Percentiles rank a stretch among this genome's conserved stretches.
phyloP scores from a whole-genome alignment of 441 rosid genomes.

The Kokia cookei region DNA sequence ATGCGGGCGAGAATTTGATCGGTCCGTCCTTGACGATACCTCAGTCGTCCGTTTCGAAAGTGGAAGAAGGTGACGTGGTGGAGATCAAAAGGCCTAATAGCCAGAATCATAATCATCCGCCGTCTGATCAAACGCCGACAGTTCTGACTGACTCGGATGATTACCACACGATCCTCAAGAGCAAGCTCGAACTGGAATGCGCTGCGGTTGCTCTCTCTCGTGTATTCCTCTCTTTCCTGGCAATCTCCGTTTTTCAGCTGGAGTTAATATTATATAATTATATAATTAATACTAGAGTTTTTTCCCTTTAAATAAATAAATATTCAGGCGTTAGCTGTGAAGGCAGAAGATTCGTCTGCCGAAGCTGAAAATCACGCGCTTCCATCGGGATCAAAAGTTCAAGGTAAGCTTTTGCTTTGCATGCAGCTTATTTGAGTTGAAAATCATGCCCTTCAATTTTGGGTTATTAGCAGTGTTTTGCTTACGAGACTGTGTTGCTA shows the following conservation, averaged over 20 bases:
- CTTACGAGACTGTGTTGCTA: not conserved
- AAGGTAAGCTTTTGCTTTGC: conserved; percentile 28
- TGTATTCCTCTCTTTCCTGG: conserved; percentile 29
- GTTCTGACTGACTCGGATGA: conserved; percentile 35
- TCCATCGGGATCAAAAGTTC: conserved; percentile 34
- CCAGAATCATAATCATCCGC: conserved; percentile 20
- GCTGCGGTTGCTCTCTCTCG: conserved; percentile 57
- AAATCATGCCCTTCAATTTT: not conserved
- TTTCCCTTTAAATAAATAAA: not conserved
- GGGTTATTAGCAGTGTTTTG: not conserved
- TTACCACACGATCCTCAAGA: conserved; percentile 51
- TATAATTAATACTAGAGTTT: not conserved
- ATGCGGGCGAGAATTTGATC: conserved; percentile 24
- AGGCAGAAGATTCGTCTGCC: conserved; percentile 51
- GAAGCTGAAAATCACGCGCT: conserved; percentile 30
- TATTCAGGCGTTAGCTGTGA: conserved; percentile 38
- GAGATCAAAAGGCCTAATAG: conserved; percentile 31
- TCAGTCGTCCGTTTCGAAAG: conserved; percentile 35
- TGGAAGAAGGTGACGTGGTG: conserved; percentile 24
- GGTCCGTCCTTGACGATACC: conserved; percentile 26
- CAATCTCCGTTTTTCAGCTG: not conserved
- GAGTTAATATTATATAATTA: not conserved
- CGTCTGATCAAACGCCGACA: conserved; percentile 22
- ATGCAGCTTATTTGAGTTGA: not conserved
- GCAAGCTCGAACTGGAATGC: conserved; percentile 61